Base-by-base conservation (phyloP, 495 filamentous ascomycete species). In the Patellaria atrata region DNA sequence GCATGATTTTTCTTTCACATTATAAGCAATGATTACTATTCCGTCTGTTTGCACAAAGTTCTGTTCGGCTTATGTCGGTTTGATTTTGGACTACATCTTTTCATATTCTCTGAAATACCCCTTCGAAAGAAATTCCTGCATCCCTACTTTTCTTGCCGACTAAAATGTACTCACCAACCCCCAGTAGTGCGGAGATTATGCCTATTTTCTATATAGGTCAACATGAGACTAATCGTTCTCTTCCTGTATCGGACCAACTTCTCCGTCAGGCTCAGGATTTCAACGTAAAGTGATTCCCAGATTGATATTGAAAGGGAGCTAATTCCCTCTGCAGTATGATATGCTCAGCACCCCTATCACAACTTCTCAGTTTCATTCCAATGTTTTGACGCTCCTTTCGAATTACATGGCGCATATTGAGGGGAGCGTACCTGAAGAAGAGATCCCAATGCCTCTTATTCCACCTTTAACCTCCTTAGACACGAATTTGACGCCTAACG, bases 321-420 rank as follows among this genome's bases (percentile, higher is more conserved):
- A n/a, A n/a, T n/a, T n/a, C n/a, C 9, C 7, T 31, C 17, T 8
- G 20, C 40, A 96, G 82, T 96, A 96, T 71, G 77, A 89, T 54
- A 82, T 92, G 68, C 68, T 93, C 48, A 94, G 87, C 0, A 76
- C 73, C 0, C 79, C 82, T 7, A 84, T 97, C 44, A 94, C 89
- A 1, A 94, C 79, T 31, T 48, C 70, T 7, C 65, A 77, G 47
- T 94, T 94, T 51, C 81, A 82, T 50, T 65, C 77, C 14, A 67
- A 83, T 22, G 75, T 96, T 5, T 60, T 79, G 32, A 57, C 62
- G 7, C 56, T 79, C 25, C 58, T 80, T 15, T 27, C 47, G 19
- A 17, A 40, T 15, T 41, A 56, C 36, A 35, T 40, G 19, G 63
- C 64, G 11, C 64, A 75, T 13, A 60, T 64, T n/a, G 62, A 40